These are phyloP conservation scores for Biscogniauxia sp. DNA, from an alignment of 2,329 filamentous ascomycete species.

Conservation along the genomic window DNA sequence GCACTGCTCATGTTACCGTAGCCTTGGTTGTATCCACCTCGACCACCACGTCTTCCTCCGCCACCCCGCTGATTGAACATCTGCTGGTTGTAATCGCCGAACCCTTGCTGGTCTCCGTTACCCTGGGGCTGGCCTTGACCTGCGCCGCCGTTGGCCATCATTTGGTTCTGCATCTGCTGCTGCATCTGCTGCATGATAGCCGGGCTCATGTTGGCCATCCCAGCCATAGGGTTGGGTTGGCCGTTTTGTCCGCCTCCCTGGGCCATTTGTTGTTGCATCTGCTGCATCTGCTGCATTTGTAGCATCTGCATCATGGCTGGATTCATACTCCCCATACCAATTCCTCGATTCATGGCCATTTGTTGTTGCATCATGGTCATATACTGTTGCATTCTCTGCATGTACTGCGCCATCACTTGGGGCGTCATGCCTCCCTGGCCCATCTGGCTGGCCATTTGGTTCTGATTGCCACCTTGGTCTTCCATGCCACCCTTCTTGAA, in stretches of 20 bases:
- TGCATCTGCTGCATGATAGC: constrained; percentile 61
- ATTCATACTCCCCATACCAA: constrained; percentile 63
- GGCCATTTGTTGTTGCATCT: constrained; percentile 54
- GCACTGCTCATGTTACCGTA: constrained; percentile 38
- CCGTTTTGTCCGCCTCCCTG: constrained; percentile 34
- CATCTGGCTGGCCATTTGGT: constrained; percentile 32
- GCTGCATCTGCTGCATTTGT: constrained; percentile 72
- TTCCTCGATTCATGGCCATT: constrained; percentile 77
- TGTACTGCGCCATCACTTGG: constrained; percentile 97
- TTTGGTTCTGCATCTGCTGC: constrained; percentile 41
- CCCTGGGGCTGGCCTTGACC: constrained; percentile 37
- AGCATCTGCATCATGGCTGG: constrained; percentile 75
- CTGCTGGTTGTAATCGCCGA: constrained; percentile 26
- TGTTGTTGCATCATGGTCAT: constrained; percentile 94
- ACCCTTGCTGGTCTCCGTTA: constrained; percentile 27
- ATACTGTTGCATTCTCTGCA: constrained; percentile 97
- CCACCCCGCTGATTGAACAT: constrained; percentile 30
- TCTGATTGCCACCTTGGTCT: constrained; percentile 30
- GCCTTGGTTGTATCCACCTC: constrained; percentile 37
- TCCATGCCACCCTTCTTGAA: constrained; percentile 56
- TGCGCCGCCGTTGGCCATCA: constrained; percentile 30
- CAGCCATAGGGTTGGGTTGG: constrained; percentile 40
- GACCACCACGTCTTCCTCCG: constrained; percentile 29
- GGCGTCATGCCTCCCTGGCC: constrained; percentile 69
- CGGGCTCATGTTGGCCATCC: constrained; percentile 43